Base-by-base conservation (phyloP, 1,284 basidiomycete species). In the Tilletia setariae region DNA sequence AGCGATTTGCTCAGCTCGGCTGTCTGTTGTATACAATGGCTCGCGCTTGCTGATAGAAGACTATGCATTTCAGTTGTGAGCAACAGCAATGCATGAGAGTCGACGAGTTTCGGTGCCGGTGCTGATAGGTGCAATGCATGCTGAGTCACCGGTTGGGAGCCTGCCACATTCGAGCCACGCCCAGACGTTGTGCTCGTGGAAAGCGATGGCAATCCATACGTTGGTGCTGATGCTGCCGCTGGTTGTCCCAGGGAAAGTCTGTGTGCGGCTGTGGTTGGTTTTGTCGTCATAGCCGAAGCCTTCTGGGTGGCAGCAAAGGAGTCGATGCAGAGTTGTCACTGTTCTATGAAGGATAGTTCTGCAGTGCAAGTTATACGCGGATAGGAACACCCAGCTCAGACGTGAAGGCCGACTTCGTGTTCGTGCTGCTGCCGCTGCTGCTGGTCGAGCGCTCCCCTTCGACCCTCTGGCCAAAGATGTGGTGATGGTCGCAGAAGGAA, bases 1-100 rank as follows among this genome's bases (percentile, higher is more conserved):
- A 56, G 70, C 70, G 32, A 30, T 64, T 62, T 68, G 65, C 83
- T 79, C 19, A 86, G 81, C 1, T 85, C 84, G 23, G 84, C 76
- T 1, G 78, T 64, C 4, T 77, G 77, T 21, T 80, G 56, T 23
- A 64, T 23, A 35, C 66, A 35, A 63, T 65, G 42, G 56, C 63
- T 28, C 61, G 77, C 15, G 63, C 73, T 40, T 69, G 67, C 59
- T 30, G 44, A 30, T 19, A 47, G 75, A 84, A 79, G 64, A 82
- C 63, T 75, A 76, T 65, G 89, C 74, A 90, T 86, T 78, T 91
- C 90, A 67, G 93, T 92, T 63, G 93, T 84, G 74, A 96, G 89
- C 82, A 92, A 93, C 74, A 91, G 90, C 85, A 93, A 89, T 0
- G 88, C 88, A 13, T 89, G 87, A 43, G 86, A 88, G 82, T 94